Evolutionary conservation across 2,329 filamentous ascomycete species (phyloP).

Genomic region (Cladobotryum protrusum): DNA sequence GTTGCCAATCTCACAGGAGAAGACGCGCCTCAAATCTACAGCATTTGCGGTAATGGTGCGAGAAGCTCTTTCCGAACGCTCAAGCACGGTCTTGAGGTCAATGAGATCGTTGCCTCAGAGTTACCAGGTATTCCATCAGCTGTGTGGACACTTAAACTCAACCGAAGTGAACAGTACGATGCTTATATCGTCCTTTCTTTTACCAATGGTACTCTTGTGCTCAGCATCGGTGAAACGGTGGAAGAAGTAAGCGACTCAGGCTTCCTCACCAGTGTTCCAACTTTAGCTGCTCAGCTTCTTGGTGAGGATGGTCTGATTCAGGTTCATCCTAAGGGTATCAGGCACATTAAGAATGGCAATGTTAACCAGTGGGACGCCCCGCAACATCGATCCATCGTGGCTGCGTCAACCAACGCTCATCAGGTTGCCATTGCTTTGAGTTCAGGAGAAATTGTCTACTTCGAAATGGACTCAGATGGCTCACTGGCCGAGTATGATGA

Average conservation of each 20-base stretch:
- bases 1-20: slow-evolving; percentile 86
- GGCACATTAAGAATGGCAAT: slow-evolving; percentile 72
- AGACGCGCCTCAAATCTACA: slow-evolving; percentile 94
- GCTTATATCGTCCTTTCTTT: slow-evolving; percentile 95
- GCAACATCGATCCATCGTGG: slow-evolving; percentile 89
- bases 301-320: slow-evolving; percentile 91
- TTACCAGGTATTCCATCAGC: slow-evolving; percentile 81
- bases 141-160: slow-evolving; percentile 93
- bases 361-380: slow-evolving; percentile 93
- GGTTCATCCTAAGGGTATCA: slow-evolving; percentile 92
- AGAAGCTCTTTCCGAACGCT: slow-evolving; percentile 86
- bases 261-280: slow-evolving; percentile 82
- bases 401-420: slow-evolving; percentile 84
- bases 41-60: slow-evolving; percentile 81
- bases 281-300: slow-evolving; percentile 86
- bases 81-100: slow-evolving; percentile 87
- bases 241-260: slow-evolving; percentile 93
- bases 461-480: slow-evolving; percentile 92
- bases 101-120: slow-evolving; percentile 92
- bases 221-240: slow-evolving; percentile 94
- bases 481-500: slow-evolving; percentile 91
- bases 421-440: slow-evolving; percentile 93
- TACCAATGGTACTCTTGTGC: slow-evolving; percentile 79
- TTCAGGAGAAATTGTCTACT: slow-evolving; percentile 95
- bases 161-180: slow-evolving; percentile 75